Evolutionary conservation across 495 filamentous ascomycete genomes (phyloP), one percentile per base, ranked within the genome.

Genomic region (Apiosordaria backusii): DNA sequence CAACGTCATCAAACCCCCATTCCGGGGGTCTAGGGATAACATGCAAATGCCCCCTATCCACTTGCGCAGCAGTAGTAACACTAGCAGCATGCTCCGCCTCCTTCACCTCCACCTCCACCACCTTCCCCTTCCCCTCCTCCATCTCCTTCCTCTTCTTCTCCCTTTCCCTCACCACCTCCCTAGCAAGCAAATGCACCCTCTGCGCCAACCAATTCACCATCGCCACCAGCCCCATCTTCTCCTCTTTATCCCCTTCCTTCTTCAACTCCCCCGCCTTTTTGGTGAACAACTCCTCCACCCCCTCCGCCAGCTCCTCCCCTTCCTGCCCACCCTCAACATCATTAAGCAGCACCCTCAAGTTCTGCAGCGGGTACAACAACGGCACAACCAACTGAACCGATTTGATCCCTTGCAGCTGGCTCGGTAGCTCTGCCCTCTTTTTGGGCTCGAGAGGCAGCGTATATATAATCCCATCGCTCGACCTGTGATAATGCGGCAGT

Each of bases 21-120:
- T 97, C 93, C 2, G 91, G 89, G 1, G 93, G 93, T 4, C 92
- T 83, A 16, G 91, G 88, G 57, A 97, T 91, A 64, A 91, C 78
- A 69, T 88, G 86, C 50, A 96, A 76, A 73, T 96, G 92, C 10
- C 81, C 80, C 50, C 80, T 86, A 57, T 82, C 84, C 35, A 45
- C 35, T 15, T 45, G 35, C 35, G 9, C 35, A 45, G 16, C 35
- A 16, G 66, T 62, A 40, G 81, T 84, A 16, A 70, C 25, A 2
- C 64, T 67, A 7, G 60, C 57, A 18, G 70, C 68, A 58, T 72
- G 71, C 52, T 68, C 69, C 0, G 73, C 73, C 63, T 76, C 72
- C 45, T 66, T 61, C 18, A 71, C 76, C 50, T 76, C 74, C 13
- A 67, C 21, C 52, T 69, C 55, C 54, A 15, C 26, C 2, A 40